A percentile compares a stretch with the other conserved stretches of the same genome.
phyloP scores from a whole-genome alignment of 345 rosid genomes.

The Eucalyptus microcorys region DNA sequence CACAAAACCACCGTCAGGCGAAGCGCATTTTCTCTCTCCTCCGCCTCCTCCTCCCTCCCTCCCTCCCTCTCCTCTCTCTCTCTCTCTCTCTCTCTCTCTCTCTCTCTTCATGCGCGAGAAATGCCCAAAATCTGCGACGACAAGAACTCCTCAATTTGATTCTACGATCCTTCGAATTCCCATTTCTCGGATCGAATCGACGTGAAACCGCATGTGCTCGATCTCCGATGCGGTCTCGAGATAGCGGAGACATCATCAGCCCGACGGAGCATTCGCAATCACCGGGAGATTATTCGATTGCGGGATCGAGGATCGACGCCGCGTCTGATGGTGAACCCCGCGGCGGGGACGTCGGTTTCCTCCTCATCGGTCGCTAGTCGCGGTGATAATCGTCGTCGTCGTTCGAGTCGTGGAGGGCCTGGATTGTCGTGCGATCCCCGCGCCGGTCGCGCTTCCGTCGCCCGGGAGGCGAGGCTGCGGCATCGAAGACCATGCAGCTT shows the following conservation, averaged over 20 bases:
- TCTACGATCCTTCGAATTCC: neutral
- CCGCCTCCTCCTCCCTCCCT: neutral
- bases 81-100: neutral
- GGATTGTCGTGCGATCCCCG: neutral
- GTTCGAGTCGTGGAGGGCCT: neutral
- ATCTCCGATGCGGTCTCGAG: constrained; percentile 57
- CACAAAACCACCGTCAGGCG: neutral
- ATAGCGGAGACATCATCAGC: neutral
- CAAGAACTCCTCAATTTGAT: neutral
- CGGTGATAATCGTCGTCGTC: neutral
- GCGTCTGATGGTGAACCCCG: constrained; percentile 76
- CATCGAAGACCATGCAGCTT: constrained; percentile 89
- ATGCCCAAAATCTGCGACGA: neutral
- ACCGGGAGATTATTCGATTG: constrained; percentile 5
- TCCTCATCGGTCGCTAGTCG: neutral
- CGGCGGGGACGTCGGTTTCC: neutral
- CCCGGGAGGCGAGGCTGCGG: constrained; percentile 40
- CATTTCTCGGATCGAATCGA: neutral
- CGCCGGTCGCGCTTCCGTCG: neutral
- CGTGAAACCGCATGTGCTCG: neutral
- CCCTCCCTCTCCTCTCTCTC: neutral
- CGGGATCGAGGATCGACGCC: neutral
- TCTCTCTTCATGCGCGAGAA: constrained; percentile 2
- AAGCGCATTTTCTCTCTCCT: constrained; percentile 13
- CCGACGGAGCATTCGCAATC: neutral